Base-by-base conservation (phyloP, 192 early-diverging fungal species). In the Backusella tarrabulga region DNA sequence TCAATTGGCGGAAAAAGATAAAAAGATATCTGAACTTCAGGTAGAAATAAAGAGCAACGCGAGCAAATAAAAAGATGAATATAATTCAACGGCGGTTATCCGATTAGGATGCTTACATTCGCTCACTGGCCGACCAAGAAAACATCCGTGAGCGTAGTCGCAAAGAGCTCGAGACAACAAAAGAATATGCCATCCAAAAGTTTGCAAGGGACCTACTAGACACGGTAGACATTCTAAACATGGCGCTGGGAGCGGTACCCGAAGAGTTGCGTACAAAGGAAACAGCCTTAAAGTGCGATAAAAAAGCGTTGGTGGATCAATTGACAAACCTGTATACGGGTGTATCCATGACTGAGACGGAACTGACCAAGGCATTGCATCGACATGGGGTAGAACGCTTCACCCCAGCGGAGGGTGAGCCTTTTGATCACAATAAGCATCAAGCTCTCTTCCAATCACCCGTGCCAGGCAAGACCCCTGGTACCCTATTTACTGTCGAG, bases 151-250 rank as follows among this genome's bases (percentile, higher is more conserved):
- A 90, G 68, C 92, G 97, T 38, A 92, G 93, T 41, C 91, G 91
- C 77, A 90, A 88, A 74, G 98, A 99, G 83, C 85, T 96, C 11
- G 91, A 92, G 23, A 88, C 90, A 50, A 89, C 92, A 41, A 90
- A 93, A 67, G 84, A 90, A 8, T 99, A 91, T 85, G 95, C 97
- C 0, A 96, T 99, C 76, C 95, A 95, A 85, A 97, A 97, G 87
- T 99, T 99, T 81, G 96, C 97, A 79, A 98, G 96, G 84, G 97
- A 99, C 76, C 85, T 99, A 41, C 81, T 99, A 3, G 91, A 94
- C 34, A 94, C 94, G 0, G 95, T 93, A 15, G 98, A 99, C 80
- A 92, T 98, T 40, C 87, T 99, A 67, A 85, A 85, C 69, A 87
- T 99, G 79, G 97, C 98, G 6, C 83, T 99, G 41, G 89, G 92